Conservation (phyloP, 768 basidiomycete species). For the Floccularia luteovirens region DNA sequence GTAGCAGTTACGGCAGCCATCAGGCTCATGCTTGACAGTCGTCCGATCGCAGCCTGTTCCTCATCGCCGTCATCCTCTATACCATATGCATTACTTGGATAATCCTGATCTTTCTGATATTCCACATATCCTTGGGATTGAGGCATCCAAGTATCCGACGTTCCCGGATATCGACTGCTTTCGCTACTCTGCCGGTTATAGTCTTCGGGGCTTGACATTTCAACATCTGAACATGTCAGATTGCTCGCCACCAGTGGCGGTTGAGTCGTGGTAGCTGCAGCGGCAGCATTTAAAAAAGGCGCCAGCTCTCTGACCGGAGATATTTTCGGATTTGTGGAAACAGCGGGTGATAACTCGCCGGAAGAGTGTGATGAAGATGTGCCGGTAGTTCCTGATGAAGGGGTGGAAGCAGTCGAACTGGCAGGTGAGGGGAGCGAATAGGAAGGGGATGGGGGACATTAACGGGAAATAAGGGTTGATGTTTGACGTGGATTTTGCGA, state of each 20-base stretch:
- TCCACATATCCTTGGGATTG: not conserved
- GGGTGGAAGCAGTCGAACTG: conserved; percentile 18
- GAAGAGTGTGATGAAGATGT: conserved; percentile 13
- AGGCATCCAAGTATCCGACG: not conserved
- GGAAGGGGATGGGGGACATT: conserved; percentile 14
- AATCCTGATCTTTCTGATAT: conserved; percentile 1
- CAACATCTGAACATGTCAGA: too few species aligned
- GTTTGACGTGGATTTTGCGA: not conserved
- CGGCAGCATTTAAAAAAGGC: too few species aligned
- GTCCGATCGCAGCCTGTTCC: conserved; percentile 78
- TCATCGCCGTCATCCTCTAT: conserved; percentile 25
- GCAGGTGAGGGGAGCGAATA: conserved; percentile 10
- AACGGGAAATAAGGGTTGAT: conserved; percentile 50
- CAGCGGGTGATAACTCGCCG: conserved; percentile 11
- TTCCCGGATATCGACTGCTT: too few species aligned
- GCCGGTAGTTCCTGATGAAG: conserved; percentile 10
- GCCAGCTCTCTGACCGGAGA: not conserved
- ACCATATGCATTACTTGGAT: conserved; percentile 1
- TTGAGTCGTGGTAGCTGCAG: not conserved
- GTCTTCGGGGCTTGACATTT: too few species aligned
- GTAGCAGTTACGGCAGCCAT: conserved; percentile 83
- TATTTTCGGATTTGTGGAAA: conserved; percentile 6
- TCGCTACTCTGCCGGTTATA: too few species aligned
- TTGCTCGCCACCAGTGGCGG: too few species aligned
- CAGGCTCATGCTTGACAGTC: conserved; percentile 88